A percentile compares a stretch with the other conserved stretches of the same genome.
Conservation (phyloP, 108 stramenopile genomes). For the Schizochytrium sp. region DNA sequence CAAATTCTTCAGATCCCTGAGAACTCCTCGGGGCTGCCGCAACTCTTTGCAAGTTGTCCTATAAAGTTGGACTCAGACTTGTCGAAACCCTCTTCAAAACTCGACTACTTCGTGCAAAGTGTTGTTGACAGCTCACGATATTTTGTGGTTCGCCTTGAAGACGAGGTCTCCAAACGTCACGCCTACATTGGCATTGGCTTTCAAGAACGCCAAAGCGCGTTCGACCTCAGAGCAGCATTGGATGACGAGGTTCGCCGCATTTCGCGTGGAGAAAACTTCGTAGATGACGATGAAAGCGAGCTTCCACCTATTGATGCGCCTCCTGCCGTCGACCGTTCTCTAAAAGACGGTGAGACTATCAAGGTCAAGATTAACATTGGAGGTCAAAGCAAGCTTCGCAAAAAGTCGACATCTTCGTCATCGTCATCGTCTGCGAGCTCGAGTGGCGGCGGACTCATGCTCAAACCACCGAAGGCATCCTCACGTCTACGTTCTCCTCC, state of each 20-base stretch:
- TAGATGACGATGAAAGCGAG: background rate
- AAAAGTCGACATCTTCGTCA: background rate
- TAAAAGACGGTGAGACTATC: slow-evolving; percentile 51
- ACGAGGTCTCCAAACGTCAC: slow-evolving; percentile 5
- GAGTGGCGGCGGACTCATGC: background rate
- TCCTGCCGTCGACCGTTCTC: slow-evolving; percentile 18
- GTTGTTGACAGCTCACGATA: slow-evolving; percentile 57
- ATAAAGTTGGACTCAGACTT: slow-evolving; percentile 15
- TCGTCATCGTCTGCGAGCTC: background rate
- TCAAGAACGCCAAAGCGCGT: slow-evolving; percentile 53
- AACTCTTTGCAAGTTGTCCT: slow-evolving; percentile 53
- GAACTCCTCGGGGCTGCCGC: background rate
- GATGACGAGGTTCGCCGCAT: slow-evolving; percentile 53
- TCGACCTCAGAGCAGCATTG: slow-evolving; percentile 40
- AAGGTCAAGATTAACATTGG: slow-evolving; percentile 44
- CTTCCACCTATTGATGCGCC: background rate
- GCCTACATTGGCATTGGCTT: slow-evolving; percentile 62
- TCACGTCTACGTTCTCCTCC: slow-evolving; percentile 1
- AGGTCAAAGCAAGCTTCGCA: background rate
- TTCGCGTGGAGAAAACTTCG: background rate
- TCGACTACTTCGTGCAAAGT: slow-evolving; percentile 7
- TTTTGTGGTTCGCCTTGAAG: slow-evolving; percentile 53
- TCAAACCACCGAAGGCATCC: slow-evolving; percentile 23
- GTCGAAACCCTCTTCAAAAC: background rate
- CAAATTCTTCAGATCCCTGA: slow-evolving; percentile 17